phyloP scores from a whole-genome alignment of 1,284 basidiomycete genomes.

The Apiotrichum laibachii region DNA sequence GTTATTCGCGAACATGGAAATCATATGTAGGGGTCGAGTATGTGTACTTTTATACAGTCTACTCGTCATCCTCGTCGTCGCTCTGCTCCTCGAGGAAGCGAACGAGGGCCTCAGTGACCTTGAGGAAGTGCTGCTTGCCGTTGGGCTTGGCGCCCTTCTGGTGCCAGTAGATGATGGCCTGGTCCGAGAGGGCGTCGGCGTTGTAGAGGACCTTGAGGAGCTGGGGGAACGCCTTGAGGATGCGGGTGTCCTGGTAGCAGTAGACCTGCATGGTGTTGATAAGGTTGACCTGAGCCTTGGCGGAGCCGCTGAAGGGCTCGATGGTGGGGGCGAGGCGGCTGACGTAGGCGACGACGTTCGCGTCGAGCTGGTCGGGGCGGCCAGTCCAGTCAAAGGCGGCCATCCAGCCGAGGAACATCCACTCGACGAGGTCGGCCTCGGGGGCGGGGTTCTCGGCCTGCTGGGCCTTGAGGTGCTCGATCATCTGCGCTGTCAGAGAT shows the following conservation, averaged over 20 bases:
- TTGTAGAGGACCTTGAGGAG: slow-evolving; percentile 95
- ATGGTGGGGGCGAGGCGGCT: slow-evolving; percentile 75
- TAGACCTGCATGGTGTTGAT: slow-evolving; percentile 92
- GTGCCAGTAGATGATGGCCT: slow-evolving; percentile 96
- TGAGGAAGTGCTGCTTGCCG: slow-evolving; percentile 91
- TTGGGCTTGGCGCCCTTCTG: slow-evolving; percentile 93
- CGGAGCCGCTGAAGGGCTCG: slow-evolving; percentile 78
- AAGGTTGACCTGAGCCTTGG: slow-evolving; percentile 85
- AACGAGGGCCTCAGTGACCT: slow-evolving; percentile 79
- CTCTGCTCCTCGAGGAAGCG: slow-evolving; percentile 57
- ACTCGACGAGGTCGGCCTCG: slow-evolving; percentile 76
- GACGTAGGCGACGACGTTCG: slow-evolving; percentile 76
- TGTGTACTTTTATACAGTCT: slow-evolving; percentile 1
- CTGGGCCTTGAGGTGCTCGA: slow-evolving; percentile 66
- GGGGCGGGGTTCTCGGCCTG: slow-evolving; percentile 59
- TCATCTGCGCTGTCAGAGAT: slow-evolving; percentile 58
- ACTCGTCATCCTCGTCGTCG: slow-evolving; percentile 41
- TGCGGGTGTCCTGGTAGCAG: slow-evolving; percentile 89
- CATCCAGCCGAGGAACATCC: slow-evolving; percentile 90
- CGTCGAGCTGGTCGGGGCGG: slow-evolving; percentile 84
- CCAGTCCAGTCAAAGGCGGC: slow-evolving; percentile 79
- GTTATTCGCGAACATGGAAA: not conserved
- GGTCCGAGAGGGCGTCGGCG: slow-evolving; percentile 87
- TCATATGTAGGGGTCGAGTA: not conserved
- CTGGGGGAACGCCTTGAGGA: slow-evolving; percentile 90